A percentile compares a stretch with the other conserved stretches of the same genome.
phyloP scores from a whole-genome alignment of 2,329 filamentous ascomycete species.

The Amauroascus niger region DNA sequence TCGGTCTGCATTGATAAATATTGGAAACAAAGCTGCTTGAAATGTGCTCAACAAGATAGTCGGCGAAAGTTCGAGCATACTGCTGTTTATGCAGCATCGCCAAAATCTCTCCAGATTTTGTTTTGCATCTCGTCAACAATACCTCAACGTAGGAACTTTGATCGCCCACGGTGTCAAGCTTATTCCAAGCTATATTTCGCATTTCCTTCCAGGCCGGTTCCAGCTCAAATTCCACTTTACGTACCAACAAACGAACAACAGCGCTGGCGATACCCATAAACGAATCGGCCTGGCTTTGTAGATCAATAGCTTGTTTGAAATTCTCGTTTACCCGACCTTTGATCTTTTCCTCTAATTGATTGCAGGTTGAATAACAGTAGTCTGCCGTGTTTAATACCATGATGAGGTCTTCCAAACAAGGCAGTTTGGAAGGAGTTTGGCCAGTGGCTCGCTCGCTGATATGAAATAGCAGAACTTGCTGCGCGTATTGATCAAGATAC shows the following conservation, averaged over 20 bases:
- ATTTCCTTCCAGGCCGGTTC: slow-evolving; percentile 93
- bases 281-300: slow-evolving; percentile 86
- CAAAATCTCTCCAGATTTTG: slow-evolving; percentile 63
- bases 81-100: slow-evolving; percentile 75
- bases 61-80: slow-evolving; percentile 87
- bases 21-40: slow-evolving; percentile 69
- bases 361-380: slow-evolving; percentile 90
- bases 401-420: slow-evolving; percentile 61
- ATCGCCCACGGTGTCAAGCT: slow-evolving; percentile 85
- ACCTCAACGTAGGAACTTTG: slow-evolving; percentile 87
- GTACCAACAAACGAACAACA: slow-evolving; percentile 72
- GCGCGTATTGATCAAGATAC: slow-evolving; percentile 90
- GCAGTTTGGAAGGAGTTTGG: slow-evolving; percentile 44
- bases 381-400: slow-evolving; percentile 92
- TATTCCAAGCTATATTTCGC: slow-evolving; percentile 91
- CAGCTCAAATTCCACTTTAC: slow-evolving; percentile 69
- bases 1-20: slow-evolving; percentile 78
- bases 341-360: slow-evolving; percentile 88
- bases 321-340: slow-evolving; percentile 79
- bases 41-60: slow-evolving; percentile 86
- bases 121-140: slow-evolving; percentile 62
- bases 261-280: slow-evolving; percentile 93
- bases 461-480: slow-evolving; percentile 75
- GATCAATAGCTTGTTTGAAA: slow-evolving; percentile 64
- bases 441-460: slow-evolving; percentile 50